Base-by-base conservation (phyloP, 164 flowering plant genomes). In the Sedum album region DNA sequence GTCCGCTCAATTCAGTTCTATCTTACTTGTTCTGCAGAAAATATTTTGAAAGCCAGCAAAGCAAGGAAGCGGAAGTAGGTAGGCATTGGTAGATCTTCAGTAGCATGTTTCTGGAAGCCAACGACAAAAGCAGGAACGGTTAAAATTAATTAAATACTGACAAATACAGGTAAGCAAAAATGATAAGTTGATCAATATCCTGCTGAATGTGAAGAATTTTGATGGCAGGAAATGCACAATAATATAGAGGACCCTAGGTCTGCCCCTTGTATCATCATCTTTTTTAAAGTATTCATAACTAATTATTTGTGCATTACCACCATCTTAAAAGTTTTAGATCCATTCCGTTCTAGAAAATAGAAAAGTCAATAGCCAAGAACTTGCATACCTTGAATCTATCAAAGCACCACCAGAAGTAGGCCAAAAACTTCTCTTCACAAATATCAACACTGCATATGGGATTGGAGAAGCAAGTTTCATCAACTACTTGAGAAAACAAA, bases 361-460 rank as follows among this genome's bases (percentile, higher is more conserved):
- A 0, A 57, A 28, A 57, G 4, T 57, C 21, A 48, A 10, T 57
- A 26, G 5, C 33, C 62, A 11, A 30, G 18, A 57, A 28, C 33
- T 28, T 57, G 51, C 14, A 67, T 71, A 90, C 99, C 97, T 95
- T 92, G 30, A 95, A 78, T 66, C 82, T 84, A 76, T 88, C 79
- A 76, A 77, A 95, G 76, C 97, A 95, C 97, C 96, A 95, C 99
- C 99, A 92, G 80, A 95, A 95, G 74, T 92, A 87, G 49, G 82
- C 85, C 79, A 92, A 73, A 83, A 95, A 95, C 76, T 92, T 92
- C 77, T 90, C 96, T 79, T 91, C 87, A 62, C 82, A 75, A 72
- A 92, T 90, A 66, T 95, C 97, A 66, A 76, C 75, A 42, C 99
- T 95, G 82, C 79, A 81, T 72, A n/a, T 69, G 66, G 73, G 72